These are phyloP conservation scores for Singerocomus rubriflavus DNA, from an alignment of 1,284 basidiomycete genomes.

Conservation along the genomic window DNA sequence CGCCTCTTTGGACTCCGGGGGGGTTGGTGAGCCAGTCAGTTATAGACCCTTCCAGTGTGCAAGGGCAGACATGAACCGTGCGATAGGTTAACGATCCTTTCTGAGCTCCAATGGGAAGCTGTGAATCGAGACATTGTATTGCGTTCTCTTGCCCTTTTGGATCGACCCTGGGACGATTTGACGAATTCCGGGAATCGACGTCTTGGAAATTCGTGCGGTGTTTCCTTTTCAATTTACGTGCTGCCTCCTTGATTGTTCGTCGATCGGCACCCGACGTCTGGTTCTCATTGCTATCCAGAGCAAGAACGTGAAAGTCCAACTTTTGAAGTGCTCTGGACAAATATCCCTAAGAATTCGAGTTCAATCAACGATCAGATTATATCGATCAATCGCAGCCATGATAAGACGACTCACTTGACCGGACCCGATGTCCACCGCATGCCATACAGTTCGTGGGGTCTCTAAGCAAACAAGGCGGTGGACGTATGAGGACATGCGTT, in stretches of 20 bases:
- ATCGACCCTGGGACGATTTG: neutral
- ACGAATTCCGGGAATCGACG: neutral
- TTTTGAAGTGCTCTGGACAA: constrained; percentile 44
- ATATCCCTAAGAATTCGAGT: constrained; percentile 39
- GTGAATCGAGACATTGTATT: neutral
- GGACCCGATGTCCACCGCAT: constrained; percentile 51
- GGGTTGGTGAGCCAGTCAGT: constrained; percentile 21
- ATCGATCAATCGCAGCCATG: neutral
- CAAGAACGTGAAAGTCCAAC: constrained; percentile 42
- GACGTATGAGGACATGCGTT: constrained; percentile 43
- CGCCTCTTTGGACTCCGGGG: neutral
- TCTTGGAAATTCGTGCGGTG: constrained; percentile 1
- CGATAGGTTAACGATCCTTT: constrained; percentile 45
- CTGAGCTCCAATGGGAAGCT: neutral
- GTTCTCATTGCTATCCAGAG: constrained; percentile 46
- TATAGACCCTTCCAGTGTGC: constrained; percentile 36
- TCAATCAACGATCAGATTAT: neutral
- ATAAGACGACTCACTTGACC: constrained; percentile 43
- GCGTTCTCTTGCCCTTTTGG: neutral
- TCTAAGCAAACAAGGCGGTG: constrained; percentile 21
- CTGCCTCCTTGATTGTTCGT: constrained; percentile 28
- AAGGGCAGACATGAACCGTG: constrained; percentile 48
- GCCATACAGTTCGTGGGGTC: constrained; percentile 22
- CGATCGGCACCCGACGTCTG: constrained; percentile 45
- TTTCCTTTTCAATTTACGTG: constrained; percentile 16